These are phyloP conservation scores for Leishmania braziliensis DNA, from an alignment of 208 protist genomes.

Conservation along the genomic window DNA sequence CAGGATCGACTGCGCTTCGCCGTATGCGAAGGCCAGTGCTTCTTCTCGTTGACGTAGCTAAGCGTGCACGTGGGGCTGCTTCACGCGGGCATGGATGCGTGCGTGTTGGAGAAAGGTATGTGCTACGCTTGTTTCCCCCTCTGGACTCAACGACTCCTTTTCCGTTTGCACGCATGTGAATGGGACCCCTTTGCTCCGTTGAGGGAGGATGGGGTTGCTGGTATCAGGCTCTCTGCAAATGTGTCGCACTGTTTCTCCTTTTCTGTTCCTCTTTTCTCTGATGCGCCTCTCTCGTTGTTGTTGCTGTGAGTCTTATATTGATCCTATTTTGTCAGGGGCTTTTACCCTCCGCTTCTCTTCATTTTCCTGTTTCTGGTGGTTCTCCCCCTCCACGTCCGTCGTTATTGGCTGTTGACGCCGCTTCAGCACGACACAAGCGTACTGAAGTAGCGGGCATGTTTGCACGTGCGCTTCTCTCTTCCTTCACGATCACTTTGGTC, in stretches of 20 bases:
- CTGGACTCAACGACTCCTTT: not conserved
- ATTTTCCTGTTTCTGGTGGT: not conserved
- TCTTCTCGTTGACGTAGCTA: conserved; percentile 71
- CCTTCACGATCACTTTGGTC: not conserved
- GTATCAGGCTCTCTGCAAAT: not conserved
- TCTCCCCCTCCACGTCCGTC: not conserved
- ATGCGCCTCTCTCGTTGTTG: not conserved
- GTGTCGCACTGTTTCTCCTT: not conserved
- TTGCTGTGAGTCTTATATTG: not conserved
- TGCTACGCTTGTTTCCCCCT: not conserved
- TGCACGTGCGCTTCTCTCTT: not conserved
- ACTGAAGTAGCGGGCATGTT: too few relatives aligned
- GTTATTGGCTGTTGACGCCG: not conserved
- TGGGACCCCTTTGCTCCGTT: not conserved
- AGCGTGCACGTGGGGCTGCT: not conserved
- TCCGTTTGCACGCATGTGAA: not conserved
- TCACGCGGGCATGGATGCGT: not conserved
- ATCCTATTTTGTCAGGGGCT: not conserved
- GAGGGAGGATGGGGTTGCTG: not conserved
- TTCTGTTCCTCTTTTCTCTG: not conserved
- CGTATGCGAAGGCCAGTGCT: conserved; percentile 69
- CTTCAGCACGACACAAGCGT: too few relatives aligned
- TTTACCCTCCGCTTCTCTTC: not conserved
- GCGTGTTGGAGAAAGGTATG: not conserved
- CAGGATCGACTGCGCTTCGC: conserved; percentile 64